Percentiles rank a stretch among this genome's conserved stretches.
These are phyloP conservation scores for Fusarium guadeloupense DNA, from an alignment of 2,329 filamentous ascomycete species.

Conservation along the genomic window DNA sequence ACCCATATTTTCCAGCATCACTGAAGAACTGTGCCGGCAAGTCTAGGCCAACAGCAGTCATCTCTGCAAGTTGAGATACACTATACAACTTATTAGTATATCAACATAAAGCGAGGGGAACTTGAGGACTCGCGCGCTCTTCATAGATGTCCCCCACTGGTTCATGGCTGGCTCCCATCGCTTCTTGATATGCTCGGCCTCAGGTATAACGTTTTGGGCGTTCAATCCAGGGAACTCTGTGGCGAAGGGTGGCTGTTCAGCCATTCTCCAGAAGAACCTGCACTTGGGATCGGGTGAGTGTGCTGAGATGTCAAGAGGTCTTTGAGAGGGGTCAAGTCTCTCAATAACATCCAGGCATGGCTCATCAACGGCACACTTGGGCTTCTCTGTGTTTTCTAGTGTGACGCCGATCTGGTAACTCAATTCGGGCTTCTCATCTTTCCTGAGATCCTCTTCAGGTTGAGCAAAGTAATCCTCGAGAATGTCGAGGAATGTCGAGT, in stretches of 20 bases:
- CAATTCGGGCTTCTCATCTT: conserved; percentile 66
- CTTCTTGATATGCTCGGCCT: conserved; percentile 57
- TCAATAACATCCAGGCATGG: conserved; percentile 66
- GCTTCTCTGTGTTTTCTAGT: conserved; percentile 70
- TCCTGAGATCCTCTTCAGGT: conserved; percentile 55
- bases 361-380: conserved; percentile 70
- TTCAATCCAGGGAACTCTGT: conserved; percentile 66
- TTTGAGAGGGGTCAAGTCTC: conserved; percentile 62
- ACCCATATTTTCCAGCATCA: conserved; percentile 66
- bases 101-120: not conserved
- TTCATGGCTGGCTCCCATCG: conserved; percentile 66
- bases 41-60: conserved; percentile 66
- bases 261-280: conserved; percentile 71
- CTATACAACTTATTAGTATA: conserved; percentile 40
- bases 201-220: conserved; percentile 63
- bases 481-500: conserved; percentile 66
- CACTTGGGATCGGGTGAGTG: conserved; percentile 69
- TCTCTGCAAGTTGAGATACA: conserved; percentile 66
- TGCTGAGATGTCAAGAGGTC: conserved; percentile 65
- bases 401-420: conserved; percentile 70
- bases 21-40: conserved; percentile 63
- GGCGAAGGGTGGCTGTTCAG: conserved; percentile 61
- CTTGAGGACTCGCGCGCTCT: conserved; percentile 59
- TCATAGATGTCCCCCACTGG: conserved; percentile 68
- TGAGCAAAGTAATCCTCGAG: conserved; percentile 73